These are phyloP conservation scores for Rhytidhysteron rufulum DNA, from an alignment of 2,329 filamentous ascomycete genomes.

Conservation along the genomic window DNA sequence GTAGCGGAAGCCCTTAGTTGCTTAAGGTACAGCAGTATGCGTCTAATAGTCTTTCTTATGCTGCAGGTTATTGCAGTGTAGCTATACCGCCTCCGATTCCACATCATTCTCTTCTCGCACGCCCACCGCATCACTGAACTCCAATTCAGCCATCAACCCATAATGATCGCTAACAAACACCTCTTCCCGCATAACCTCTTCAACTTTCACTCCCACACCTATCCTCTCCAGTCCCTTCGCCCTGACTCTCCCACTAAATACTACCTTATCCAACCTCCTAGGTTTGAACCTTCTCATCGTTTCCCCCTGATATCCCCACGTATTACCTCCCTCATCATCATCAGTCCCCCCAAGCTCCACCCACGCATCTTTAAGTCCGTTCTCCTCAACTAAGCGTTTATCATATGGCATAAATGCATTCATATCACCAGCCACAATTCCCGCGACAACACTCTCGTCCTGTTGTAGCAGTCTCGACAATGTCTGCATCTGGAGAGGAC, in stretches of 20 bases:
- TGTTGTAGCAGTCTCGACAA: conserved; percentile 44
- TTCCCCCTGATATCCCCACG: conserved; percentile 54
- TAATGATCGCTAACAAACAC: conserved; percentile 49
- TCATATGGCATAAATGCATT: conserved; percentile 56
- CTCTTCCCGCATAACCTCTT: conserved; percentile 14
- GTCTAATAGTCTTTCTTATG: no score
- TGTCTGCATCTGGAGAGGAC: conserved; percentile 46
- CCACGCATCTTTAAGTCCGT: conserved; percentile 51
- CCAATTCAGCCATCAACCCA: conserved; percentile 33
- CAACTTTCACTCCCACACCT: conserved; percentile 43
- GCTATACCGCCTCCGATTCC: no score
- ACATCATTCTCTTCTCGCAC: no score
- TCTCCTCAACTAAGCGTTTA: conserved; percentile 42
- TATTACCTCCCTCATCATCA: conserved; percentile 47
- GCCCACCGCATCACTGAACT: no score
- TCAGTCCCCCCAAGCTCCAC: conserved; percentile 49
- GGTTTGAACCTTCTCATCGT: conserved; percentile 30
- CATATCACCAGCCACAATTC: conserved; percentile 51
- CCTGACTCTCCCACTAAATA: conserved; percentile 40
- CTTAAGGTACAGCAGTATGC: no score
- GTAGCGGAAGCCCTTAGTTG: no score
- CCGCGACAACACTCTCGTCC: conserved; percentile 34
- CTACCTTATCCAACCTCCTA: conserved; percentile 52
- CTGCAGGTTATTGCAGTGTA: no score
- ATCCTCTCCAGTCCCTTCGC: conserved; percentile 42